These are phyloP conservation scores for Samsoniella hepiali DNA, from an alignment of 2,329 filamentous ascomycete species.

Conservation along the genomic window DNA sequence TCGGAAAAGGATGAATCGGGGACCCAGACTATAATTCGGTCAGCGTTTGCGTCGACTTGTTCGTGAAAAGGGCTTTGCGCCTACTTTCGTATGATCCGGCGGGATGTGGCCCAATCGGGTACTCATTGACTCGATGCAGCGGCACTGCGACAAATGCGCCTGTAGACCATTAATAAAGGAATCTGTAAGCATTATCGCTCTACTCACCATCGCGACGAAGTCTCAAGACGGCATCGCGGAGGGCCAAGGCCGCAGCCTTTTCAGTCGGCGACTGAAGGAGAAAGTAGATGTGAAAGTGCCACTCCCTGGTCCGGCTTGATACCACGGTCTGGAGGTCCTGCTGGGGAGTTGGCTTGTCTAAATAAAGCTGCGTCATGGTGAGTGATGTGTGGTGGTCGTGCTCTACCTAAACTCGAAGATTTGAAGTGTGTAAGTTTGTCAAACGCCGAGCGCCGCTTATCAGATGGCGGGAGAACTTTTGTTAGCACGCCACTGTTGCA, in stretches of 20 bases:
- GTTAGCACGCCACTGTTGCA: conserved; percentile 8
- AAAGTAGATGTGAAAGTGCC: conserved; percentile 37
- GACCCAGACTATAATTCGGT: conserved; percentile 29
- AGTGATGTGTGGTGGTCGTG: neutral
- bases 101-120: conserved; percentile 33
- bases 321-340: conserved; percentile 31
- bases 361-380: conserved; percentile 4
- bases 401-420: neutral
- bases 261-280: conserved; percentile 31
- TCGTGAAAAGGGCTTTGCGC: neutral
- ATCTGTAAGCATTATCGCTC: accelerated
- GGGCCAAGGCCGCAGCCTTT: conserved; percentile 31
- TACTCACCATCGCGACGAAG: conserved; percentile 32
- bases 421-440: neutral
- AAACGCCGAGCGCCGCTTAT: conserved; percentile 4
- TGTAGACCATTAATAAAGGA: conserved; percentile 15
- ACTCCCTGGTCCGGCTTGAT: conserved; percentile 29
- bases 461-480: conserved; percentile 13
- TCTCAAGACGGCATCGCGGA: conserved; percentile 32
- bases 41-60: neutral
- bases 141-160: conserved; percentile 35
- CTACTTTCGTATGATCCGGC: conserved; percentile 35
- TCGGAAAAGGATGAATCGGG: conserved; percentile 35
- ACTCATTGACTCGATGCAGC: conserved; percentile 31
- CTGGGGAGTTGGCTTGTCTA: conserved; percentile 24